Conservation (phyloP, 345 rosid species). For the Syzygium oleosum region DNA sequence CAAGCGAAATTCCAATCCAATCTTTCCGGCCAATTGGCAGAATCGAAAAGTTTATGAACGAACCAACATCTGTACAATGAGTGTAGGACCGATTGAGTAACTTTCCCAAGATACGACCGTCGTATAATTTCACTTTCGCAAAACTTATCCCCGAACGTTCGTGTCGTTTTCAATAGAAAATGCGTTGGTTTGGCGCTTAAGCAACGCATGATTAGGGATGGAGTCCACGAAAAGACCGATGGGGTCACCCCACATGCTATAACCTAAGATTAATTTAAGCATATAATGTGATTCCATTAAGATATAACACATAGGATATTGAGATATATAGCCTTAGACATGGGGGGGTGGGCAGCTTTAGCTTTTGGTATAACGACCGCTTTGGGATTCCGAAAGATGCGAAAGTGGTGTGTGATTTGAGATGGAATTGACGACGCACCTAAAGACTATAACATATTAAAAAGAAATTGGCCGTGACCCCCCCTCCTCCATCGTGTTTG, state of each 20-base stretch:
- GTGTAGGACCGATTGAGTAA: not conserved
- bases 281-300: not conserved
- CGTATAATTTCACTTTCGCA: not conserved
- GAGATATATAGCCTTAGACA: not conserved
- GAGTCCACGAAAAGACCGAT: not conserved
- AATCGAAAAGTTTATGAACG: not conserved
- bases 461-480: not conserved
- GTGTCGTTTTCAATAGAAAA: not conserved
- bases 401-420: not conserved
- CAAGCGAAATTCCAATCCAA: accelerated
- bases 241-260: not conserved
- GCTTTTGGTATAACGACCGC: not conserved
- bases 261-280: not conserved
- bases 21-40: not conserved
- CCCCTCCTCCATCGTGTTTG: not conserved
- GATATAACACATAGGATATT: not conserved
- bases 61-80: not conserved
- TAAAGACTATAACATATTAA: not conserved
- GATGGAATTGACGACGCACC: constrained; percentile 12
- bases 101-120: not conserved
- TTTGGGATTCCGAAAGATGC: constrained; percentile 9
- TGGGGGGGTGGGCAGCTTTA: not conserved
- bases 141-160: not conserved
- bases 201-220: not conserved
- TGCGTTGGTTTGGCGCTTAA: not conserved